Evolutionary conservation across 129 eudicot species (phyloP).

Genomic region (Oenanthe sinensis): DNA sequence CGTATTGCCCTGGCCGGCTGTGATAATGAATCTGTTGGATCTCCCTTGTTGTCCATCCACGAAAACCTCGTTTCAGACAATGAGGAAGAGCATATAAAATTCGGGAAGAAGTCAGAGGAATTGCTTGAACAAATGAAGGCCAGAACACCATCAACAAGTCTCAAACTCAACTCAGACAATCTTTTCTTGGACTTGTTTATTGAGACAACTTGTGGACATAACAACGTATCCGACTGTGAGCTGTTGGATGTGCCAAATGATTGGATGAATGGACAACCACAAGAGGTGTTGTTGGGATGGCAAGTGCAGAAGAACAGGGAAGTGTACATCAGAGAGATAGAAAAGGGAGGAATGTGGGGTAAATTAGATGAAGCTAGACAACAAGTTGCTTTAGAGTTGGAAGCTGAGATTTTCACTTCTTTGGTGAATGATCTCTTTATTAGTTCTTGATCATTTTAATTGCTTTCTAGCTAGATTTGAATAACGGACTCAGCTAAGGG

Average conservation of each 20-base stretch:
- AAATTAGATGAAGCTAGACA: constrained; percentile 34
- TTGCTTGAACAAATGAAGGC: constrained; percentile 40
- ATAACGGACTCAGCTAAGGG: not conserved
- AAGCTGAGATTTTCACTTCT: constrained; percentile 35
- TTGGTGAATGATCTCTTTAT: constrained; percentile 40
- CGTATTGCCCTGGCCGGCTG: constrained; percentile 24
- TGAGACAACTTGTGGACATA: constrained; percentile 24
- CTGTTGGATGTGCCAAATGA: constrained; percentile 32
- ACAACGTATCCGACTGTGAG: constrained; percentile 13
- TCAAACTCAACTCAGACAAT: constrained; percentile 32
- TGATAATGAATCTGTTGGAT: constrained; percentile 20
- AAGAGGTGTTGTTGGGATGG: constrained; percentile 41
- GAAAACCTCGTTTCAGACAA: constrained; percentile 1
- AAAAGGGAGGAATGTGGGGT: constrained; percentile 41
- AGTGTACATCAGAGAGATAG: constrained; percentile 53
- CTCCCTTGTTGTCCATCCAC: constrained; percentile 18
- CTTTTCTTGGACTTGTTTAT: constrained; percentile 46
- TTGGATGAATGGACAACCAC: constrained; percentile 48
- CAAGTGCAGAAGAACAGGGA: constrained; percentile 36
- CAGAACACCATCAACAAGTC: constrained; percentile 21
- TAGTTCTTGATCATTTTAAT: not conserved
- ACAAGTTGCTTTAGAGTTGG: constrained; percentile 47
- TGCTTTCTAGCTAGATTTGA: not conserved
- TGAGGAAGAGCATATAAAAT: constrained; percentile 22
- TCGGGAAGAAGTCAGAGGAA: constrained; percentile 26